A percentile compares a stretch with the other conserved stretches of the same genome.
Conservation (phyloP, 768 basidiomycete genomes). For the Fomitopsis pulvina region DNA sequence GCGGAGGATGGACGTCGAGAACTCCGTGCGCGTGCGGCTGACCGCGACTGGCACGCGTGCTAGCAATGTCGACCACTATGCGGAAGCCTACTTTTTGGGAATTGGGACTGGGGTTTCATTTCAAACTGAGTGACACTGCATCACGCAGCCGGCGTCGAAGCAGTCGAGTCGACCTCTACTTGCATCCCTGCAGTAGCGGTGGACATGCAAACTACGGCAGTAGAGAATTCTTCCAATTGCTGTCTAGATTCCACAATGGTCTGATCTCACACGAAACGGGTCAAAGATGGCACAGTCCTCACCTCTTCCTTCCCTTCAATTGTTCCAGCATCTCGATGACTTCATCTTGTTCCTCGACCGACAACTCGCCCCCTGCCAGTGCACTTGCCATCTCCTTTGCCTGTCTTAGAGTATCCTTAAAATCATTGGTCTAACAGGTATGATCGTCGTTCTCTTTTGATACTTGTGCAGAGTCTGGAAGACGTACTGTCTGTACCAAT, state of each 20-base stretch:
- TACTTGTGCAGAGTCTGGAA: not conserved
- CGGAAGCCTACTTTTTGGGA: too few species aligned
- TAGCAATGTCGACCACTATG: not conserved
- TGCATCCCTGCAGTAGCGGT: slow-evolving; percentile 25
- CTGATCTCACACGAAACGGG: not conserved
- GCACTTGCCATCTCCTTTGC: slow-evolving; percentile 53
- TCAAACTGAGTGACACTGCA: too few species aligned
- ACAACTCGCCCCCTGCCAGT: slow-evolving; percentile 69
- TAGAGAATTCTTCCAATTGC: slow-evolving; percentile 48
- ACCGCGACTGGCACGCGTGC: not conserved
- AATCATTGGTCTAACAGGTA: slow-evolving; percentile 57
- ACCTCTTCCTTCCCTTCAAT: slow-evolving; percentile 61
- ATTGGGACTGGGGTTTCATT: too few species aligned
- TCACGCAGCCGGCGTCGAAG: slow-evolving; percentile 49
- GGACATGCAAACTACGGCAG: slow-evolving; percentile 31
- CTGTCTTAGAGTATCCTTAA: slow-evolving; percentile 49
- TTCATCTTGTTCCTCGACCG: slow-evolving; percentile 62
- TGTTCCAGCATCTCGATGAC: slow-evolving; percentile 63
- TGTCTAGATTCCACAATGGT: slow-evolving; percentile 29
- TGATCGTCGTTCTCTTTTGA: not conserved
- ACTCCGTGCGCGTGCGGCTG: too few species aligned
- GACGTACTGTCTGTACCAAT: slow-evolving; percentile 56
- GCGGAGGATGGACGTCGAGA: too few species aligned
- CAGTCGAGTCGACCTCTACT: slow-evolving; percentile 73
- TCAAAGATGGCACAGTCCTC: slow-evolving; percentile 12